These are phyloP conservation scores for Hypsizygus ulmarius DNA, from an alignment of 1,284 basidiomycete genomes.

Conservation along the genomic window DNA sequence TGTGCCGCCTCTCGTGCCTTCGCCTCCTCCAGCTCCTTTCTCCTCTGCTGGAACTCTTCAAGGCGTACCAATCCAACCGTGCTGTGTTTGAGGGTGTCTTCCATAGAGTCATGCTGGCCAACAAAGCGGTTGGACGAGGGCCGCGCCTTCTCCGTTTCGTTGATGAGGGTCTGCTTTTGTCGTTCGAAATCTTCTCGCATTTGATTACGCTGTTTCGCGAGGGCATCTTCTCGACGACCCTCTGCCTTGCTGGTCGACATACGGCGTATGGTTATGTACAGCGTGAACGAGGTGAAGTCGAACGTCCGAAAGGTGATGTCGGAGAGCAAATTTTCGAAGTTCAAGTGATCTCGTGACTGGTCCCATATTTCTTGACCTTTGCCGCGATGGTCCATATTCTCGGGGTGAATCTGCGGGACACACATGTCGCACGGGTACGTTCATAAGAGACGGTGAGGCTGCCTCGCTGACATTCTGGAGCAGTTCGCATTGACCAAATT, in stretches of 20 bases:
- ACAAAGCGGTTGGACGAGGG: slow-evolving; percentile 87
- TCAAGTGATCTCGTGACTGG: slow-evolving; percentile 24
- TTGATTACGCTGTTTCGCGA: slow-evolving; percentile 77
- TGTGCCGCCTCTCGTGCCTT: slow-evolving; percentile 87
- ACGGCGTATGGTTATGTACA: slow-evolving; percentile 12
- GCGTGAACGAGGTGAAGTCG: no score
- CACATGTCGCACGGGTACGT: slow-evolving; percentile 63
- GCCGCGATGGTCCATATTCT: slow-evolving; percentile 71
- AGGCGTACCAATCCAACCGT: slow-evolving; percentile 93
- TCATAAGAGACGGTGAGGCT: background rate
- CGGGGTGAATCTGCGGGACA: slow-evolving; percentile 70
- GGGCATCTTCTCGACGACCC: slow-evolving; percentile 74
- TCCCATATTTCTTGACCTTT: slow-evolving; percentile 11
- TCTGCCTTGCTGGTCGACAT: slow-evolving; percentile 74
- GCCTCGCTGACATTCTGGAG: slow-evolving; percentile 5
- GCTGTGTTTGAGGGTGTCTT: slow-evolving; percentile 89
- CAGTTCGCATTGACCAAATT: slow-evolving; percentile 84
- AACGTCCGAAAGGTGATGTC: background rate
- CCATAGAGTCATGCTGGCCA: slow-evolving; percentile 92
- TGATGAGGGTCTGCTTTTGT: slow-evolving; percentile 83
- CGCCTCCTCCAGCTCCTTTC: slow-evolving; percentile 90
- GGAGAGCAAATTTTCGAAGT: slow-evolving; percentile 14
- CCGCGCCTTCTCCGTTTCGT: slow-evolving; percentile 80
- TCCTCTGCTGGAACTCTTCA: slow-evolving; percentile 88
- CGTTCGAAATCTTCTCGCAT: slow-evolving; percentile 87